These are phyloP conservation scores for Takakia lepidozioides DNA, from an alignment of 225 moss, liverwort and hornwort species.

Conservation along the genomic window DNA sequence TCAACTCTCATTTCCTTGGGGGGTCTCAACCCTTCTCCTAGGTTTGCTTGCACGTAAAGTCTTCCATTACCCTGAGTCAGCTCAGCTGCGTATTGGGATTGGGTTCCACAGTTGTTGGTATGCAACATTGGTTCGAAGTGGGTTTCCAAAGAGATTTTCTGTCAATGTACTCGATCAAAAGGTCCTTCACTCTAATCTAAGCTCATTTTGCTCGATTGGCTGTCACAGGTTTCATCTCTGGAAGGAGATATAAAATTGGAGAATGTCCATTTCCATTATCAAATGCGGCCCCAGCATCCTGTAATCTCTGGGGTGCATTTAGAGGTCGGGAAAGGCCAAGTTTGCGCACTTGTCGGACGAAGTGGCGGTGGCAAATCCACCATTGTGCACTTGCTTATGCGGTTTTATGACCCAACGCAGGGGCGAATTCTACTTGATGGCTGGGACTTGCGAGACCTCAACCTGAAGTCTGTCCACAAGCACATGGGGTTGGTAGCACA, in stretches of 20 bases:
- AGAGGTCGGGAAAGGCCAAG: slow-evolving; percentile 70
- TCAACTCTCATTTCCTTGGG: too few species aligned
- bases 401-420: slow-evolving; percentile 82
- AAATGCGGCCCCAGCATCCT: slow-evolving; percentile 94
- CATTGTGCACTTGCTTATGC: slow-evolving; percentile 95
- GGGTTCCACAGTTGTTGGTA: too few species aligned
- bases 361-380: slow-evolving; percentile 99
- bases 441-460: slow-evolving; percentile 80
- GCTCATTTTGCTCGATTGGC: too few species aligned
- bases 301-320: slow-evolving; percentile 76
- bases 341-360: slow-evolving; percentile 92
- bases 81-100: too few species aligned
- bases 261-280: slow-evolving; percentile 70
- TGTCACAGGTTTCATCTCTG: too few species aligned
- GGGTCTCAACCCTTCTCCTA: too few species aligned
- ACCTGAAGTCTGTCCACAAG: slow-evolving; percentile 88
- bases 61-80: too few species aligned
- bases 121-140: too few species aligned
- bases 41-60: too few species aligned
- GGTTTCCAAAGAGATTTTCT: too few species aligned
- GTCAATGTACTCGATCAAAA: too few species aligned
- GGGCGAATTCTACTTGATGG: slow-evolving; percentile 83
- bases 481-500: slow-evolving; percentile 99
- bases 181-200: too few species aligned
- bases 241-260: slow-evolving; percentile 88